Evolutionary conservation across 2,329 filamentous ascomycete genomes (phyloP), one percentile per base, ranked within the genome.

Genomic region (Coniella vitis): DNA sequence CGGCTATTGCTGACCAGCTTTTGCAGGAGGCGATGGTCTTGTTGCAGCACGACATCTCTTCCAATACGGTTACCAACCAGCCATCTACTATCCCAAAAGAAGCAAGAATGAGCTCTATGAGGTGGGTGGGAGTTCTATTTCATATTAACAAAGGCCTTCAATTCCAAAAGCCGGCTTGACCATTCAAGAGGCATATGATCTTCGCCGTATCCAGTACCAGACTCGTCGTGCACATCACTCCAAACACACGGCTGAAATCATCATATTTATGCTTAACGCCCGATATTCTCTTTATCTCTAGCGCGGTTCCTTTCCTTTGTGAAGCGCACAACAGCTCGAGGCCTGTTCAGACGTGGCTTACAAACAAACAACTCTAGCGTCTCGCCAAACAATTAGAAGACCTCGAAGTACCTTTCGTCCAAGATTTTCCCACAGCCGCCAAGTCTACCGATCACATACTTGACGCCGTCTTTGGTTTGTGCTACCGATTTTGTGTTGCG

Each of bases 21-120:
- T 76, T 38, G 29, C 46, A 90, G 88, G 93, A 54, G 93, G 93
- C 34, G 93, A 98, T 66, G 93, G 93, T 2, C 79, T 98, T 3
- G 93, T 98, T 22, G 90, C 91, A 41, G 93, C 93, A 46, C 83
- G 93, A 21, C 93, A 98, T 67, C 78, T 98, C 4, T 82, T 81
- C 63, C 87, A 95, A 62, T 97, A 94, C 64, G 91, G 93, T 54
- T 98, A 97, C 68, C 78, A 79, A 20, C 90, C 91, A 3, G 85
- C 81, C 8, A 75, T 98, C 38, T 97, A 93, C 71, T 97, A 95
- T 61, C 93, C 93, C 1, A 97, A 97, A 67, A 81, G 88, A 48
- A 84, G 84, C 65, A 93, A 91, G 63, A 91, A 90, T 56, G 90
- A 95, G 42, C 75, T 97, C 3, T 97, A 95, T 63, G 79, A 87